Conservation (phyloP, 176 grass and related monocot species). For the Bolboschoenus planiculmis region DNA sequence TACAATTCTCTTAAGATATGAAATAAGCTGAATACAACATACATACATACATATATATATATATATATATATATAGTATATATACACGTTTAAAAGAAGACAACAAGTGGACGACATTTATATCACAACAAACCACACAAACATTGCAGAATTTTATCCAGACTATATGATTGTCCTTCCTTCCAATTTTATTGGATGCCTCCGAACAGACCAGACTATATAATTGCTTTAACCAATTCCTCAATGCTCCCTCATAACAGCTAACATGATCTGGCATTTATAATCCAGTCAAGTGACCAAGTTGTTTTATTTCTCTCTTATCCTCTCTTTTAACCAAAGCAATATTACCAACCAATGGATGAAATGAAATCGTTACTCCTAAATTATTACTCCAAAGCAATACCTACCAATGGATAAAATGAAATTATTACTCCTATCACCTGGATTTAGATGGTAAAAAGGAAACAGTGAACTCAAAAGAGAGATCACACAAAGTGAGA, state of each 20-base stretch:
- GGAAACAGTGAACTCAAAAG: not conserved
- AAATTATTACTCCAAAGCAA: not conserved
- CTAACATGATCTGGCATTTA: constrained; percentile 5
- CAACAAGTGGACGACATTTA: not conserved
- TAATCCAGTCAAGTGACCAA: not conserved
- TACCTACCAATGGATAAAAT: not conserved
- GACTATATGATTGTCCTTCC: not conserved
- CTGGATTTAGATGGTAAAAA: not conserved
- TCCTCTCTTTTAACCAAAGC: not conserved
- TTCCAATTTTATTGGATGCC: not conserved
- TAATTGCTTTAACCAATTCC: not conserved
- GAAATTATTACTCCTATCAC: not conserved
- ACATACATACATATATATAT: no score
- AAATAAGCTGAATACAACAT: not conserved
- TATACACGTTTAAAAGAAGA: not conserved
- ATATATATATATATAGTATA: not conserved
- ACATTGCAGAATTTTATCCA: not conserved
- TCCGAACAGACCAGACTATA: not conserved
- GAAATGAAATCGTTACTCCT: not conserved
- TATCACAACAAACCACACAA: not conserved
- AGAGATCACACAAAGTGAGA: not conserved
- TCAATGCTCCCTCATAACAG: not conserved
- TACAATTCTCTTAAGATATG: not conserved
- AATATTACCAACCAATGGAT: not conserved
- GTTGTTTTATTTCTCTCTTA: not conserved